These are phyloP conservation scores for Pythium guiyangense DNA, from an alignment of 352 stramenopile species.

Conservation along the genomic window DNA sequence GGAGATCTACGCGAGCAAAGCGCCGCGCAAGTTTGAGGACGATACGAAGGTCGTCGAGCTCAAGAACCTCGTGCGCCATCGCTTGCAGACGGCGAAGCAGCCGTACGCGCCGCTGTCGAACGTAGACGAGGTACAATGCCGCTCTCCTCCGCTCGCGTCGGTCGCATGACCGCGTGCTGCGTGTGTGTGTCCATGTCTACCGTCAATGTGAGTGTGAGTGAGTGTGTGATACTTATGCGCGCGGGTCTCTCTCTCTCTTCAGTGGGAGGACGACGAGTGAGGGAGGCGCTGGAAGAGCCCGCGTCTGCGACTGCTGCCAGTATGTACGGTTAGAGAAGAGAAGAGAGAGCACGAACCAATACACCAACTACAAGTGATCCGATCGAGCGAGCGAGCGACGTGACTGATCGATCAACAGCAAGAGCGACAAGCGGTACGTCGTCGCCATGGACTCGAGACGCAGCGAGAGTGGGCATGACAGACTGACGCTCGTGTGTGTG, in stretches of 20 bases:
- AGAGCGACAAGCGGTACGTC: neutral
- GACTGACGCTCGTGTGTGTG: neutral
- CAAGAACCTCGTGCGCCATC: constrained; percentile 68
- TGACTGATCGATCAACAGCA: neutral
- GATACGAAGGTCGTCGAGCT: constrained; percentile 69
- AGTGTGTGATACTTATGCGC: neutral
- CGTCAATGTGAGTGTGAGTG: neutral
- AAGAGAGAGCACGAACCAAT: neutral
- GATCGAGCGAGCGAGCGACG: neutral
- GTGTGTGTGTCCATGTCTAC: neutral
- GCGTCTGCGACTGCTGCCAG: neutral
- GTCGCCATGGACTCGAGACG: neutral
- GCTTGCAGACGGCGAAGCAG: constrained; percentile 47
- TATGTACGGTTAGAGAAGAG: neutral
- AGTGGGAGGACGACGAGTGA: neutral
- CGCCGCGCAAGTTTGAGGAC: constrained; percentile 48
- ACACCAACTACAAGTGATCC: neutral
- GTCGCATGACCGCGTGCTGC: constrained; percentile 2
- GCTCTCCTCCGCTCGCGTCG: constrained; percentile 5
- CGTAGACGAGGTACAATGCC: constrained; percentile 35
- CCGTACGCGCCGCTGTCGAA: constrained; percentile 69
- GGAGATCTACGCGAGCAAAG: constrained; percentile 30
- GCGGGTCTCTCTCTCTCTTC: no score
- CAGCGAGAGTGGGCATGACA: neutral
- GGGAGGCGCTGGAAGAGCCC: no score